Evolutionary conservation across 306 rosid genomes (phyloP), one percentile per base, ranked within the genome.

Genomic region (Phaseolus lunatus): DNA sequence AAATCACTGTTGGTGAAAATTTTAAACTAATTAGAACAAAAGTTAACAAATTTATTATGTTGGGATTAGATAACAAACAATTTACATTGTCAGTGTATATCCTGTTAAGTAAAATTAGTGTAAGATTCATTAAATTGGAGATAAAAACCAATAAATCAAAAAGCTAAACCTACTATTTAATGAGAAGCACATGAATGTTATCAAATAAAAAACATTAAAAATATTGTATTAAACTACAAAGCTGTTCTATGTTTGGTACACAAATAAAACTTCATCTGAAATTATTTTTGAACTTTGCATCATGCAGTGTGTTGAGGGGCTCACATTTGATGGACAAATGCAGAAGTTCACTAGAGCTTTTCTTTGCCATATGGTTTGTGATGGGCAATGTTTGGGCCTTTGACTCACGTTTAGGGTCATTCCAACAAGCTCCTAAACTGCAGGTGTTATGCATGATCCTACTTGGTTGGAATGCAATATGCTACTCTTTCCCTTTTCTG

Each of bases 321-420:
- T 71, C 88, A 35, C 91, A 78, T 76, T 78, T 95, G 92, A 92
- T 89, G 93, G 78, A 84, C 77, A 90, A 82, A 81, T 92, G 97
- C 57, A 67, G 87, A 19, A 80, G 96, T 20, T 88, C 97, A 35
- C 86, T 92, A 5, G 98, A 95, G 43, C 90, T 95, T 1, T 90
- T 92, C 87, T 88, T 92, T 54, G 97, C 97, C 4, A 87, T 90
- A 84, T 95, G 98, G 97, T 95, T 95, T 48, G 97, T 95, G 76
- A 95, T 95, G 98, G 98, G 98, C 12, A 95, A 95, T 66, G 96
- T 95, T 39, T 95, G 98, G 98, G 81, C 88, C 0, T 93, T 90
- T 45, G 93, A 92, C 75, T 89, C 96, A 64, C 96, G 97, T 49
- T 86, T 90, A 69, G 87, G 89, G 11, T 88, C 97, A 0, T 87